Conservation (phyloP, 345 rosid genomes). For the Sisymbrium altissimum region DNA sequence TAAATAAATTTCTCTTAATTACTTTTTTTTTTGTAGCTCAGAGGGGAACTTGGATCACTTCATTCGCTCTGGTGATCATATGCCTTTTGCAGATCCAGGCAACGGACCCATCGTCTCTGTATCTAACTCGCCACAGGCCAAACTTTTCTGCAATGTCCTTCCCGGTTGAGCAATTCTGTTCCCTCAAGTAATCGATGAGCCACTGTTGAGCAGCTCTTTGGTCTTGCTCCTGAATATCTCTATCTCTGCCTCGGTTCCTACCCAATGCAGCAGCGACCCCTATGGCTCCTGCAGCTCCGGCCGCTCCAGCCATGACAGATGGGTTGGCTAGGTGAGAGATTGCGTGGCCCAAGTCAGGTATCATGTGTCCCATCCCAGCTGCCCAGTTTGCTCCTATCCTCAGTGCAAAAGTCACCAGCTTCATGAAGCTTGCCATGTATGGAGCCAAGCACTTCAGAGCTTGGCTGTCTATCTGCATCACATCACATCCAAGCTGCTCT, state of each 20-base stretch:
- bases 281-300: slow-evolving; percentile 61
- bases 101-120: slow-evolving; percentile 74
- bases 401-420: slow-evolving; percentile 72
- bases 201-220: slow-evolving; percentile 84
- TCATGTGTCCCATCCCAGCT: slow-evolving; percentile 86
- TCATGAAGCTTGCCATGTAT: slow-evolving; percentile 84
- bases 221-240: slow-evolving; percentile 62
- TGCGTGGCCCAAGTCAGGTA: slow-evolving; percentile 89
- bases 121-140: slow-evolving; percentile 84
- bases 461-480: slow-evolving; percentile 85
- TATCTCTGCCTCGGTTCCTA: slow-evolving; percentile 46
- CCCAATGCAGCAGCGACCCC: slow-evolving; percentile 48
- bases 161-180: slow-evolving; percentile 70
- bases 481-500: slow-evolving; percentile 81
- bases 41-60: slow-evolving; percentile 63
- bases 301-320: slow-evolving; percentile 65
- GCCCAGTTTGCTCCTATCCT: slow-evolving; percentile 95
- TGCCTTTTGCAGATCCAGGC: slow-evolving; percentile 95
- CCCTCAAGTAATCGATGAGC: slow-evolving; percentile 81
- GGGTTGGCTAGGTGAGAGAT: slow-evolving; percentile 69
- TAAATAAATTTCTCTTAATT: slow-evolving; percentile 7
- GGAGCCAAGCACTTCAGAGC: slow-evolving; percentile 77
- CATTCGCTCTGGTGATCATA: slow-evolving; percentile 60
- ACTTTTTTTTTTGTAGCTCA: slow-evolving; percentile 29
- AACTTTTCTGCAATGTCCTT: slow-evolving; percentile 88